Percentiles rank a stretch among this genome's conserved stretches.
Conservation (phyloP, 1,139 yeast genomes). For the Suhomyces yuchorum region DNA sequence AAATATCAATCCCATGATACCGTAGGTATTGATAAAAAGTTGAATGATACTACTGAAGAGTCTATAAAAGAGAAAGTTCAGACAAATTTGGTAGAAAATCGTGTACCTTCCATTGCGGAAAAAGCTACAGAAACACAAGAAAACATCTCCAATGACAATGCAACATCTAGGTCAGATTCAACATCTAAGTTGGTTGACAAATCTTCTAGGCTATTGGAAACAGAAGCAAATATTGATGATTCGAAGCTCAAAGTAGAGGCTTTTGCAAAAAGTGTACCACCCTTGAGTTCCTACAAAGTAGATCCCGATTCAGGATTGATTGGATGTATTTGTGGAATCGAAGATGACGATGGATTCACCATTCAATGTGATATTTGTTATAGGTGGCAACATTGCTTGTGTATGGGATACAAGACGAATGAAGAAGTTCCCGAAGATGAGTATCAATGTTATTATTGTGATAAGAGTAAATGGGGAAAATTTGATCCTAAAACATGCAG, state of each 20-base stretch:
- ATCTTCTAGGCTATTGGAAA: background rate
- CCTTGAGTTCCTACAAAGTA: conserved; percentile 53
- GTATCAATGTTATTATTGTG: conserved; percentile 81
- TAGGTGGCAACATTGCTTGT: conserved; percentile 92
- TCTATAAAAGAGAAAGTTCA: too few species aligned
- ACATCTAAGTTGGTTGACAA: too few species aligned
- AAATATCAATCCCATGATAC: too few species aligned
- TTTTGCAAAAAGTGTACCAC: conserved; percentile 27
- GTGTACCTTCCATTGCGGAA: too few species aligned
- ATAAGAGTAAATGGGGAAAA: conserved; percentile 55
- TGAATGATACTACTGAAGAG: too few species aligned
- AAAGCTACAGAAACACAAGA: too few species aligned
- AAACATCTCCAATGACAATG: too few species aligned
- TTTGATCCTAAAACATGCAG: conserved; percentile 46
- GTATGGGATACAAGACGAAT: conserved; percentile 75
- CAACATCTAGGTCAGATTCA: too few species aligned
- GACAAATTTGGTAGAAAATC: too few species aligned
- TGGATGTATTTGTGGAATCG: conserved; percentile 86
- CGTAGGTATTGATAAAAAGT: too few species aligned
- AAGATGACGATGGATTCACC: conserved; percentile 93
- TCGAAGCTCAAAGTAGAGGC: background rate
- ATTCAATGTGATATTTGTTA: conserved; percentile 90
- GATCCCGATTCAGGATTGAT: conserved; percentile 83
- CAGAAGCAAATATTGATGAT: background rate
- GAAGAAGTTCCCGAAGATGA: conserved; percentile 79